Evolutionary conservation across 495 filamentous ascomycete species (phyloP), one percentile per base, ranked within the genome.

Genomic region (Acidiella bohemica): DNA sequence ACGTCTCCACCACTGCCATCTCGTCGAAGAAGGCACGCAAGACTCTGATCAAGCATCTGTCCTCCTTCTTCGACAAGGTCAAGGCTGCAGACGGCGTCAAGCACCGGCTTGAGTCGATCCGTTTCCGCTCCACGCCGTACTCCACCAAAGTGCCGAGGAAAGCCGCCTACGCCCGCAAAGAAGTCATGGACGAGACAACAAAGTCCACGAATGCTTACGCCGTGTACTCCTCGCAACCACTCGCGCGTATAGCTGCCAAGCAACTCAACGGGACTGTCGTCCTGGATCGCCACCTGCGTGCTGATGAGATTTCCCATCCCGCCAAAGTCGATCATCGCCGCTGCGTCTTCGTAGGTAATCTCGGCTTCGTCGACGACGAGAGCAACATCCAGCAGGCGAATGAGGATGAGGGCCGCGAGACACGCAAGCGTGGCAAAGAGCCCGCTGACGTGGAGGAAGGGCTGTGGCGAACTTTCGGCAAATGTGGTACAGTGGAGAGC

Each of bases 341-440:
- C 37, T 99, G 92, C 61, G 80, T 99, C 3, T 99, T 96, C 53
- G 82, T 99, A 10, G 92, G 92, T 8, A 96, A 96, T 56, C 73
- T 99, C 8, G 84, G 86, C 29, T 96, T 96, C 50, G 82, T 95
- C 1, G 85, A 93, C 50, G 80, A 88, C 42, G 84, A 90, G 59
- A 77, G 62, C 27, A 63, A 70, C 30, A 54, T 79, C 11, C 65
- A 71, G 30, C 53, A 58, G 8, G 58, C 56, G 4, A 66, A 70
- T 27, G 75, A 72, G 24, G 68, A 71, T n/a, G 71, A 77, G 34
- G 66, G 65, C 2, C 60, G 62, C 5, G 50, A 50, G 21, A 42
- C 46, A 17, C 77, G 76, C 50, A 80, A 77, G 58, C 65, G 64
- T 30, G 66, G 58, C 33, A 77, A 73, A 46, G 64, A 71, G n/a